A percentile compares a stretch with the other conserved stretches of the same genome.
Conservation (phyloP, 2,329 filamentous ascomycete species). For the Fusarium concolor region DNA sequence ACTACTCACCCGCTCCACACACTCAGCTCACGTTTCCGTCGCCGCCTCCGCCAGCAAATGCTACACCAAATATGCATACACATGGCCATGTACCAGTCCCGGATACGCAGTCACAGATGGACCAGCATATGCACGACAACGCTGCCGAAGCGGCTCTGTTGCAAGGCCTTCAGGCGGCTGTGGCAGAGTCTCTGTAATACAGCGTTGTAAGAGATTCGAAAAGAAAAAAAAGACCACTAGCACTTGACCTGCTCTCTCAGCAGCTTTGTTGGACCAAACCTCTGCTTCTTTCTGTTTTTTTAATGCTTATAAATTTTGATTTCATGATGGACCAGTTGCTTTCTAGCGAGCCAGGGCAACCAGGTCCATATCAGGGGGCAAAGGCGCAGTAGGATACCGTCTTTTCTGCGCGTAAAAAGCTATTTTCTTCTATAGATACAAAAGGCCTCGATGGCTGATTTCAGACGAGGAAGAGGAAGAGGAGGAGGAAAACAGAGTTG, state of each 20-base stretch:
- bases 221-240: background rate
- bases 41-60: slow-evolving; percentile 27
- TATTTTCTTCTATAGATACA: slow-evolving; percentile 26
- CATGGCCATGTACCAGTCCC: slow-evolving; percentile 37
- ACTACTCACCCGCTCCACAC: slow-evolving; percentile 31
- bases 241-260: background rate
- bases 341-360: slow-evolving; percentile 11
- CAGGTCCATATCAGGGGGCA: slow-evolving; percentile 9
- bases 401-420: slow-evolving; percentile 3
- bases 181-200: slow-evolving; percentile 45
- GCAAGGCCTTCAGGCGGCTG: slow-evolving; percentile 52
- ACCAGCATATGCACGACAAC: slow-evolving; percentile 48
- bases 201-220: background rate
- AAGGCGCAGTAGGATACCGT: slow-evolving; percentile 15
- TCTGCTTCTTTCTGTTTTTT: slow-evolving; percentile 14
- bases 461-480: background rate
- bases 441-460: slow-evolving; percentile 39
- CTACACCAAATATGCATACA: slow-evolving; percentile 41
- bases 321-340: slow-evolving; percentile 25
- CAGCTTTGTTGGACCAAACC: slow-evolving; percentile 4
- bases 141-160: slow-evolving; percentile 51
- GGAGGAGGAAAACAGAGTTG: background rate
- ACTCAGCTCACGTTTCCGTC: slow-evolving; percentile 37
- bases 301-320: slow-evolving; percentile 17
- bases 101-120: slow-evolving; percentile 34